These are phyloP conservation scores for Combretum micranthum DNA, from an alignment of 345 rosid species.

Conservation along the genomic window DNA sequence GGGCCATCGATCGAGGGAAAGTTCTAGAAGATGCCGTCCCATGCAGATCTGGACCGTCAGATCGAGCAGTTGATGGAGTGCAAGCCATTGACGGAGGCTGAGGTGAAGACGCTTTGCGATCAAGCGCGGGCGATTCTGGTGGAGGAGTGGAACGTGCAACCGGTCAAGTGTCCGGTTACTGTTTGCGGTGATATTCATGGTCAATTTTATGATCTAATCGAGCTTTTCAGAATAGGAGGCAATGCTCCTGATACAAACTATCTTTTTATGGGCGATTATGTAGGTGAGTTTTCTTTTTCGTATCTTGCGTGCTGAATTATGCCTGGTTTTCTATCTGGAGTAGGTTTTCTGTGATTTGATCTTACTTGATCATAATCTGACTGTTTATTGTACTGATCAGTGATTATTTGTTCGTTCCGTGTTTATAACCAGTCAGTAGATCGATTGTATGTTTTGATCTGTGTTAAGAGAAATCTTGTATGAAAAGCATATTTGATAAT, in stretches of 20 bases:
- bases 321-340: background rate
- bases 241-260: conserved; percentile 92
- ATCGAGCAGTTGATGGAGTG: conserved; percentile 98
- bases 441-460: too few species aligned
- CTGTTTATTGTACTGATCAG: too few species aligned
- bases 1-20: conserved; percentile 9
- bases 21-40: conserved; percentile 52
- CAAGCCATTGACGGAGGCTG: conserved; percentile 81
- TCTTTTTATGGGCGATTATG: conserved; percentile 98
- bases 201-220: conserved; percentile 91
- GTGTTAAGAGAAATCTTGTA: too few species aligned
- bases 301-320: background rate
- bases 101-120: conserved; percentile 86
- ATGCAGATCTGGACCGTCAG: conserved; percentile 94
- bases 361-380: too few species aligned
- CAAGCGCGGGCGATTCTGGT: conserved; percentile 87
- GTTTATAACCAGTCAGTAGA: too few species aligned
- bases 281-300: conserved; percentile 44
- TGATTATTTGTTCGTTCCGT: too few species aligned
- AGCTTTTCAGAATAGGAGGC: conserved; percentile 92
- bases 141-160: conserved; percentile 99
- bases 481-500: too few species aligned
- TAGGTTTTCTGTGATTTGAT: too few species aligned
- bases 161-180: conserved; percentile 96
- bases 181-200: conserved; percentile 98